Base-by-base conservation (phyloP, 805 yeast species). In the Yamadazyma paraphyllophila region DNA sequence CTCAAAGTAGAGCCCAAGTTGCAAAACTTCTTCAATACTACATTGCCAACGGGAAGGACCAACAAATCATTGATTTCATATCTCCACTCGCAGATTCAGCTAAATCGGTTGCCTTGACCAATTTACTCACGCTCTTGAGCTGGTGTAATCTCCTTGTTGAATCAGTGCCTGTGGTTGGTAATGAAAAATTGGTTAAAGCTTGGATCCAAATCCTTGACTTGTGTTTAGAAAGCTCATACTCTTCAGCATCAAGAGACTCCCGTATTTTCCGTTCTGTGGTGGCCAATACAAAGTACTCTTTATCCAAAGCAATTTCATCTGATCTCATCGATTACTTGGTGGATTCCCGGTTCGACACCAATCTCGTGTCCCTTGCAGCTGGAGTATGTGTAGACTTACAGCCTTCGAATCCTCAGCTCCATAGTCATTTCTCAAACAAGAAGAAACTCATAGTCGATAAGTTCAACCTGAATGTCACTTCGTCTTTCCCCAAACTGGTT, bases 71-170 rank as follows among this genome's bases (percentile, higher is more conserved):
- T 24, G 68, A 65, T 29, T 78, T 69, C 53, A 66, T 81, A 36
- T 45, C 60, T 15, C 50, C 51, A 9, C 27, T 48, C 17, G 14
- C 42, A 7, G 12, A 24, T 20, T 32, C 48, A n/a, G 25, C 33
- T 10, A 39, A 41, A 12, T 37, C 51, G 25, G 68, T 76, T 47
- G 85, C 92, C 1, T 59, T 76, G 4, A 67, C 78, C 2, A 88
- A 81, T 60, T 67, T 82, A 48, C 59, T 81, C 51, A 74, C 83
- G 25, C 61, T 85, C 20, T 65, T 85, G 34, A 70, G 72, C 13
- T 85, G 91, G 90, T 43, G 41, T 20, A 43, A 39, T 33, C 32
- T 44, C 10, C 25, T 44, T 13, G 36, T 35, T 9, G 44, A 39
- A 35, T 12, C 13, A 8, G 12, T 20, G n/a, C 31, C 39, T 17